phyloP scores from a whole-genome alignment of 2,329 filamentous ascomycete species.

The Nannizziopsis barbatae region DNA sequence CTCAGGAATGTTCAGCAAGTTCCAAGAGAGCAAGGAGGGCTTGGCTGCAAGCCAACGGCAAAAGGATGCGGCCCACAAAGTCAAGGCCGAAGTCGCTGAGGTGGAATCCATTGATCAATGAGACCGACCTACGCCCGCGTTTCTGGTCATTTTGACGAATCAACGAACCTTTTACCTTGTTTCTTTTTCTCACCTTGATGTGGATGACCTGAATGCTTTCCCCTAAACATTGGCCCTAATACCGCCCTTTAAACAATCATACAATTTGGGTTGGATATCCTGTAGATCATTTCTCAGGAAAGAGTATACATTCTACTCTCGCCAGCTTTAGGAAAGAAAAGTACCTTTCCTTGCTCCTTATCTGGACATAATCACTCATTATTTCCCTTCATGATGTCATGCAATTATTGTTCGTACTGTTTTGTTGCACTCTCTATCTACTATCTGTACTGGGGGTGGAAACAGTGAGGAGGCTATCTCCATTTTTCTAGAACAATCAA shows the following conservation, averaged over 20 bases:
- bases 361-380: too few relatives aligned
- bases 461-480: too few relatives aligned
- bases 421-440: too few relatives aligned
- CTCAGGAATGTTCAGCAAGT: conserved; percentile 32
- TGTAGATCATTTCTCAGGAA: background rate
- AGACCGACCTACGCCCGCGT: background rate
- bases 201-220: too few relatives aligned
- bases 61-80: background rate
- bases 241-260: background rate
- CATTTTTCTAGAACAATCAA: too few relatives aligned
- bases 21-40: conserved; percentile 25
- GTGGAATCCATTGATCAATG: background rate
- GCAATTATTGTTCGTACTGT: too few relatives aligned
- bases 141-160: background rate
- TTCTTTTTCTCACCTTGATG: background rate
- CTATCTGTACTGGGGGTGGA: too few relatives aligned
- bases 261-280: background rate
- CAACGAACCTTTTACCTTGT: background rate
- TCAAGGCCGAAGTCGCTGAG: background rate
- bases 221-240: background rate
- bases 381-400: too few relatives aligned
- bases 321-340: background rate
- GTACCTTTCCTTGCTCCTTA: too few relatives aligned
- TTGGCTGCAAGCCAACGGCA: conserved; percentile 13
- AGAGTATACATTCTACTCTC: background rate